Evolutionary conservation across 352 stramenopile genomes (phyloP), one percentile per base, ranked within the genome.

Genomic region (Peronosclerospora sorghi): DNA sequence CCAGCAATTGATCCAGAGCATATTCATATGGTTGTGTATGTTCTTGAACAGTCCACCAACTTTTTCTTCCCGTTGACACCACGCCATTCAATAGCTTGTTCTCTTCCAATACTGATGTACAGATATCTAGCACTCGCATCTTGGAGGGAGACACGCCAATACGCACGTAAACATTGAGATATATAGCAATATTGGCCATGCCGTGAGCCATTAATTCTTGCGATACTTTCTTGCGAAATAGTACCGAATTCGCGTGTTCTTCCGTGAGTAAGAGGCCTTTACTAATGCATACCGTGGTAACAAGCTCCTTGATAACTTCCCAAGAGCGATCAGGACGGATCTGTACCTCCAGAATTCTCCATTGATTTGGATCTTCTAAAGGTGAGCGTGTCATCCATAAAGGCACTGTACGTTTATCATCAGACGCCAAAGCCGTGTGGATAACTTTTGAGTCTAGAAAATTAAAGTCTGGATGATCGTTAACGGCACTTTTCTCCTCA

Each of bases 101-200:
- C 54, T 87, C 78, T 35, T 70, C 64, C 19, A 65, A 68, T 4
- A 87, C 65, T 28, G 75, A 41, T 32, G 69, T 76, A 34, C 72
- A 84, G 19, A 89, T 65, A 29, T 87, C 61, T 14, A 88, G 49
- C 24, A 81, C 74, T 9, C 79, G 74, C 29, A 92, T 42, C 46
- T 92, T 92, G 17, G 76, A 83, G 14, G 73, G 59, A 21, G 79
- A 71, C 29, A 92, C 76, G 27, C 77, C 77, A 49, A 89, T 71
- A 23, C 52, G 62, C 5, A 83, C 66, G 27, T 73, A 89, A 7
- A 86, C 59, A 55, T 85, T 81, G 52, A 88, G 68, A 49, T 67
- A 80, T n/a, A 69, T 83, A 27, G 75, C 43, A 5, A 54, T 68
- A 34, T 83, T 62, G 41, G 73, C 69, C 49, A 86, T 82, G 9